Percentiles rank a stretch among this genome's conserved stretches.
These are phyloP conservation scores for Litsea cubeba DNA, from an alignment of 164 flowering plant species.

Conservation along the genomic window DNA sequence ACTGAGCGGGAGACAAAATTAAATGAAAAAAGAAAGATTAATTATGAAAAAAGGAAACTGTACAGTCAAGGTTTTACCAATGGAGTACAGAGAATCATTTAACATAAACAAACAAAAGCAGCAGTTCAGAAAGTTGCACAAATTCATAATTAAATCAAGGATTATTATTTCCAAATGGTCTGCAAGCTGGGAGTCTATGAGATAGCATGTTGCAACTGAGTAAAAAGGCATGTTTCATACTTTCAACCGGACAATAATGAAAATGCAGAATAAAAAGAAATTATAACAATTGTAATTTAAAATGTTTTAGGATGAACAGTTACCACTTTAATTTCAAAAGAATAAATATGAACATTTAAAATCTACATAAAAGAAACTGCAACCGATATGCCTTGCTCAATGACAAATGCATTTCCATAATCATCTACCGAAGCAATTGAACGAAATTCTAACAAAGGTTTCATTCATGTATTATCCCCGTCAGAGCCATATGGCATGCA, in stretches of 20 bases:
- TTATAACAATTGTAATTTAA: too few relatives aligned
- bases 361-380: too few relatives aligned
- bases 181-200: background rate
- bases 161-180: background rate
- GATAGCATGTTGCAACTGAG: background rate
- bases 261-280: background rate
- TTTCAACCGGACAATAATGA: background rate
- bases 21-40: background rate
- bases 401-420: too few relatives aligned
- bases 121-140: background rate
- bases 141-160: background rate
- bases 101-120: too few relatives aligned
- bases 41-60: background rate
- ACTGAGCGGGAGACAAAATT: background rate
- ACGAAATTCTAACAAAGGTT: too few relatives aligned
- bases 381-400: too few relatives aligned
- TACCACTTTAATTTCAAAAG: too few relatives aligned
- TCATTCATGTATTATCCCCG: too few relatives aligned
- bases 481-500: too few relatives aligned
- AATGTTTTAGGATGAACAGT: too few relatives aligned
- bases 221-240: background rate
- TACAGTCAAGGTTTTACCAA: background rate
- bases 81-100: background rate
- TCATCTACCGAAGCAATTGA: too few relatives aligned
- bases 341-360: too few relatives aligned